Base-by-base conservation (phyloP, 2,329 filamentous ascomycete species). In the Hymenoscyphus repandus region DNA sequence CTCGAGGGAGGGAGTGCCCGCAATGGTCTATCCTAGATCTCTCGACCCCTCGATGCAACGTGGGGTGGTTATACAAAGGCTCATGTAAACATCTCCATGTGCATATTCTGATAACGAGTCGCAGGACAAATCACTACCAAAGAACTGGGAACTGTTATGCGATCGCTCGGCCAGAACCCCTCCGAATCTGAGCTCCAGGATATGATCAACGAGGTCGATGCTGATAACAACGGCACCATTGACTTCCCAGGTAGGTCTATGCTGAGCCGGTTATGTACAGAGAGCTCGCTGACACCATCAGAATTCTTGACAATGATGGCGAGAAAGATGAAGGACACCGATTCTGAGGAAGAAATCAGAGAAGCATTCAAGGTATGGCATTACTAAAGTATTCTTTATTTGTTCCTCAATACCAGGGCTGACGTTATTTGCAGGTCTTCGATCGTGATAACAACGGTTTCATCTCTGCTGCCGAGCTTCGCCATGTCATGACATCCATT, bases 281-380 rank as follows among this genome's bases (percentile, higher is more conserved):
- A 15, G 11, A 31, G 31, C n/a, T 22, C 58, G 69, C 63, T 55
- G 47, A 59, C 34, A 32, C 18, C n/a, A 47, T 40, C 66, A 92
- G 88, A 93, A 69, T 93, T 93, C 73, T 77, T 93, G 55, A 93
- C 88, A 58, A 93, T 93, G 88, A 93, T 93, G 88, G 88, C 88
- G 54, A 83, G 88, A 67, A 93, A 93, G 76, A 93, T 93, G 88
- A 92, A 92, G 78, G 88, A 92, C 66, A 93, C 88, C 62, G 88
- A 93, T 68, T 92, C 88, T 44, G 88, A 93, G 73, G 88, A 93
- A 74, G 88, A 93, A 70, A 93, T 93, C 63, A 83, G 88, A 64
- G 88, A 92, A 71, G 88, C 88, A 12, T 92, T 92, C 81, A 91
- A 91, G 79, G 86, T 88, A 49, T 40, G 68, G 18, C 38, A 17